A percentile compares a stretch with the other conserved stretches of the same genome.
phyloP scores from a whole-genome alignment of 164 flowering plant genomes.

The Dillenia turbinata region DNA sequence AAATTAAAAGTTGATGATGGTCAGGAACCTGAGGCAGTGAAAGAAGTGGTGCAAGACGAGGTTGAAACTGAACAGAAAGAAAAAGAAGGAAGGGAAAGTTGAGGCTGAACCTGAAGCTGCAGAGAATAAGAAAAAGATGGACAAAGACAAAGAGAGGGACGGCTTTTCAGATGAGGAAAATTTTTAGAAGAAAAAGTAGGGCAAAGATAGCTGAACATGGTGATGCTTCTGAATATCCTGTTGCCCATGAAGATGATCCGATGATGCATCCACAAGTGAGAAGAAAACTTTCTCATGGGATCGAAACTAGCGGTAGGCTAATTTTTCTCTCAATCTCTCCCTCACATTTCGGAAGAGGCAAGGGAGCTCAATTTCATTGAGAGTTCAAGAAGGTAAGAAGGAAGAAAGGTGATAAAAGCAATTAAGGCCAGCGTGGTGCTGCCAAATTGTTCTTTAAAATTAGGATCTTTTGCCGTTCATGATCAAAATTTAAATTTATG shows the following conservation, averaged over 20 bases:
- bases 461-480: too few species aligned
- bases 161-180: constrained; percentile 10
- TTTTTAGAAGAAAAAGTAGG: constrained; percentile 25
- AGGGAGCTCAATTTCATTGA: too few species aligned
- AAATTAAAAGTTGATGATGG: constrained; percentile 26
- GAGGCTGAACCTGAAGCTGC: constrained; percentile 19
- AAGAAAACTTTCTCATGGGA: constrained; percentile 20
- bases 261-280: constrained; percentile 28
- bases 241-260: constrained; percentile 6
- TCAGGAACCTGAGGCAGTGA: constrained; percentile 9
- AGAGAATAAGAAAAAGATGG: constrained; percentile 35
- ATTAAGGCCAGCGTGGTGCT: too few species aligned
- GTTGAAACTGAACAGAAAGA: constrained; percentile 17
- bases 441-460: too few species aligned
- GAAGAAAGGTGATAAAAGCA: too few species aligned
- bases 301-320: too few species aligned
- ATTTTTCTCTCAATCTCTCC: too few species aligned
- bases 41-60: constrained; percentile 25
- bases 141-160: neutral
- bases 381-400: too few species aligned
- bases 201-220: constrained; percentile 25
- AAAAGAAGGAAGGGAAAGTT: constrained; percentile 5
- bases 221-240: constrained; percentile 5
- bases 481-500: too few species aligned
- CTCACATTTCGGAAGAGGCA: too few species aligned